Conservation (phyloP, 2,329 filamentous ascomycete species). For the Myriosclerotinia curreyana region DNA sequence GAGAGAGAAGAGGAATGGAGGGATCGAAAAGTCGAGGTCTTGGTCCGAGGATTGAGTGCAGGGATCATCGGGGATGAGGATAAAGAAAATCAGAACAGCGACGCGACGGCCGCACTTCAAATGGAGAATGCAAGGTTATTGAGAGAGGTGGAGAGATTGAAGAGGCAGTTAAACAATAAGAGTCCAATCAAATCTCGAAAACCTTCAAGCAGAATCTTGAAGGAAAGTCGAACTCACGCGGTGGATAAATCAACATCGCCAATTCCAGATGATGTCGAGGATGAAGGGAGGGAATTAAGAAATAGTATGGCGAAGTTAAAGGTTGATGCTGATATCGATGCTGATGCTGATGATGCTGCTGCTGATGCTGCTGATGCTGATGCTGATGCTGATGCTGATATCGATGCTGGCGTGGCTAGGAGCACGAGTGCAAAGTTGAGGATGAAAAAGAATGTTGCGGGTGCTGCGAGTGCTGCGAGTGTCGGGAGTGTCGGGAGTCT, state of each 20-base stretch:
- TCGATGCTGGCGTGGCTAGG: neutral
- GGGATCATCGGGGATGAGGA: constrained; percentile 39
- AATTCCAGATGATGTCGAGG: constrained; percentile 15
- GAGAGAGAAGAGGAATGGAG: constrained; percentile 81
- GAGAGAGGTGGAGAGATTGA: constrained; percentile 61
- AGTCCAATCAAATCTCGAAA: constrained; percentile 41
- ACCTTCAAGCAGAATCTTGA: constrained; percentile 11
- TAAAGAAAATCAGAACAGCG: constrained; percentile 59
- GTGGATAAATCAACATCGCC: constrained; percentile 10
- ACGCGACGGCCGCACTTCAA: constrained; percentile 56
- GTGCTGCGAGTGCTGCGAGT: too few relatives aligned
- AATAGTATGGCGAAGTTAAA: constrained; percentile 6
- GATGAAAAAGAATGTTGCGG: constrained; percentile 2
- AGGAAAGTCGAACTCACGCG: constrained; percentile 12
- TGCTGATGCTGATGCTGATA: constrained; percentile 14
- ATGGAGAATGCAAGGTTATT: constrained; percentile 69
- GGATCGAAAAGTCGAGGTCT: constrained; percentile 80
- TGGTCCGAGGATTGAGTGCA: constrained; percentile 51
- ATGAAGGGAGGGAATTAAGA: constrained; percentile 21
- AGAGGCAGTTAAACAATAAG: constrained; percentile 58
- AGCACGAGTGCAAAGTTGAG: constrained; percentile 5
- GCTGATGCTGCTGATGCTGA: too few relatives aligned
- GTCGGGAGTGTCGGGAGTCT: too few relatives aligned
- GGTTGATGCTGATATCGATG: constrained; percentile 16
- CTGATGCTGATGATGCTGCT: too few relatives aligned